These are phyloP conservation scores for Parietaria judaica DNA, from an alignment of 306 rosid genomes.

Conservation along the genomic window DNA sequence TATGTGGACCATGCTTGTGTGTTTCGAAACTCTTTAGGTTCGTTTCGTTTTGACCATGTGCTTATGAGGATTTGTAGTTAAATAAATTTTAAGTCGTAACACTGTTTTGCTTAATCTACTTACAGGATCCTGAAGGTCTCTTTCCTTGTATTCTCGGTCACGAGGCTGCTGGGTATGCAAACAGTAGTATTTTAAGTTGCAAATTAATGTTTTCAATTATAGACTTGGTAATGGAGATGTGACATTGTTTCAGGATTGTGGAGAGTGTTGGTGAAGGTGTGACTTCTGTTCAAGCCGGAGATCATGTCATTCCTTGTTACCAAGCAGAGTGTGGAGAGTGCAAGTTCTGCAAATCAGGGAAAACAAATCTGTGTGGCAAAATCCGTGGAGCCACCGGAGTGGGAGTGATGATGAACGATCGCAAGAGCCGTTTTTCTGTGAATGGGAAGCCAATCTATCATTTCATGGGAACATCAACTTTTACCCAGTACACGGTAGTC, in stretches of 20 bases:
- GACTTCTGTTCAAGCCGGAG: conserved; percentile 70
- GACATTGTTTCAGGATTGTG: conserved; percentile 50
- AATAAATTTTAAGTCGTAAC: too few relatives aligned
- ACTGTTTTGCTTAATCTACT: neutral
- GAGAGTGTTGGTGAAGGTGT: conserved; percentile 97
- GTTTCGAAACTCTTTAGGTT: neutral
- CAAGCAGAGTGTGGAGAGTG: conserved; percentile 94
- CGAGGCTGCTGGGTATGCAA: conserved; percentile 71
- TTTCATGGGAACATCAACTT: conserved; percentile 97
- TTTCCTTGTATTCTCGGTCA: conserved; percentile 95
- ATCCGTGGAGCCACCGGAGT: conserved; percentile 84
- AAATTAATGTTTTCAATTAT: neutral
- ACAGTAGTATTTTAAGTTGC: neutral
- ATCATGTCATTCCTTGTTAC: conserved; percentile 93
- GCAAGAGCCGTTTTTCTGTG: conserved; percentile 70
- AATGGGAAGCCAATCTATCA: conserved; percentile 82
- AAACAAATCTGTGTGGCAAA: conserved; percentile 93
- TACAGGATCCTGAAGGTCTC: conserved; percentile 93
- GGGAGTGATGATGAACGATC: conserved; percentile 83
- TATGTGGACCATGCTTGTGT: neutral
- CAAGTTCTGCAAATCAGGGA: conserved; percentile 95
- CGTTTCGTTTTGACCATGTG: too few relatives aligned
- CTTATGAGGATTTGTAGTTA: neutral
- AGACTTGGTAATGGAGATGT: neutral
- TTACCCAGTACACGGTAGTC: conserved; percentile 90